These are phyloP conservation scores for Colletotrichum higginsianum DNA, from an alignment of 2,329 filamentous ascomycete genomes.

Conservation along the genomic window DNA sequence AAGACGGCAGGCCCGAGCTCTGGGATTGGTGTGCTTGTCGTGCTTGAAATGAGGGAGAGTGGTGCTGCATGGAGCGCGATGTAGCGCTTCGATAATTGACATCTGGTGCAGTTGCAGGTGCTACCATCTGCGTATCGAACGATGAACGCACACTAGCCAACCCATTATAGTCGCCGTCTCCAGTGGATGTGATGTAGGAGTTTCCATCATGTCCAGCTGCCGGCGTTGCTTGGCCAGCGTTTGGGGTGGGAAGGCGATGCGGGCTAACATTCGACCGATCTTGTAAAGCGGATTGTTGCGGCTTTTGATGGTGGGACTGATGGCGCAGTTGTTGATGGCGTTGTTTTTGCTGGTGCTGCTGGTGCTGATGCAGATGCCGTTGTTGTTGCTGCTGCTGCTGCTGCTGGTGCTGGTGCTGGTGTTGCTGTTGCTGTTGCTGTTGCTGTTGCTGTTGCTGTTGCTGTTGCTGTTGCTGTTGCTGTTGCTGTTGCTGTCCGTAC, in stretches of 20 bases:
- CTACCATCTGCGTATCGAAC: conserved; percentile 13
- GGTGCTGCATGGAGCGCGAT: conserved; percentile 13
- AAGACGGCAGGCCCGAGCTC: conserved; percentile 18
- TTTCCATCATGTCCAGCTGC: conserved; percentile 3
- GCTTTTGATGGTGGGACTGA: neutral
- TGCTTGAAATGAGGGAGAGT: conserved; percentile 16
- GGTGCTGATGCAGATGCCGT: neutral
- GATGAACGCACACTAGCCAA: conserved; percentile 15
- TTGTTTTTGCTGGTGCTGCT: neutral
- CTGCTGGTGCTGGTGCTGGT: neutral
- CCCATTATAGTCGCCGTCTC: conserved; percentile 10
- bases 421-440: conserved; percentile 3
- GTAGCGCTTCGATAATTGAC: neutral
- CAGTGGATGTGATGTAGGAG: conserved; percentile 6
- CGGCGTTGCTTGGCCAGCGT: neutral
- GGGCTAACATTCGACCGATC: conserved; percentile 35
- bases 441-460: neutral
- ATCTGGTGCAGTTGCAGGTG: neutral
- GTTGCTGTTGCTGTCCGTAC: conserved; percentile 44
- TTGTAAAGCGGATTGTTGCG: neutral
- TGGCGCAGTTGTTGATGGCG: conserved; percentile 1
- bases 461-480: conserved; percentile 46
- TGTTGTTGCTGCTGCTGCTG: neutral
- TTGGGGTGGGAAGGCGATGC: conserved; percentile 32
- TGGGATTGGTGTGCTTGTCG: conserved; percentile 17